Base-by-base conservation (phyloP, 805 yeast species). In the Myxozyma vanderwaltii region DNA sequence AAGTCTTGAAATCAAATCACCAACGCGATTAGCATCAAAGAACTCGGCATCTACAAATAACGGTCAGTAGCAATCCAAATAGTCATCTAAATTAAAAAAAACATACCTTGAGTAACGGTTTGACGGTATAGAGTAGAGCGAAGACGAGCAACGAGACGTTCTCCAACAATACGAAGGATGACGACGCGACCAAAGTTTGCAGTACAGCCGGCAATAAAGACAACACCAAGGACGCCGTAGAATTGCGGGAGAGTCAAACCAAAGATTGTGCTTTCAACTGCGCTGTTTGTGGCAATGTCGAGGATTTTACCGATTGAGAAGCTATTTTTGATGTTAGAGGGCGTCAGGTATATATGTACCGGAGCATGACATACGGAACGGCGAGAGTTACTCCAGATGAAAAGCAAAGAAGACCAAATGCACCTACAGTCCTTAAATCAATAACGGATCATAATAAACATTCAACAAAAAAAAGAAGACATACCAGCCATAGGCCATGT, bases 1-100 rank as follows among this genome's bases (percentile, higher is more conserved):
- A 49, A 92, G 76, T 62, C 98, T 79, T 4, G 96, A 89, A 45
- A 92, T 90, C 68, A 92, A 77, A 71, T 92, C 98, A 41, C 98
- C 98, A 8, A 91, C 90, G 63, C 91, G 83, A 59, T 94, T 91
- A 33, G 84, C 84, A 69, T 92, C 98, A 74, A 91, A 84, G 69
- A 92, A 92, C 64, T 88, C 87, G 3, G 96, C 85, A 72, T 91
- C 97, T 59, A 19, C 23, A 13, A 6, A 41, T 24, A 10, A 17
- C 29, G 19, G 29, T n/a, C n/a, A n/a, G n/a, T n/a, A n/a, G n/a
- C n/a, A 33, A 44, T 23, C 23, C 43, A 38, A 8, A n/a, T 2
- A 27, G 29, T 17, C 4, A 31, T 12, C 33, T 13, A 41, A 27
- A 39, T 4, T n/a, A 19, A 43, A 19, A 26, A 17, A 33, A 24